Base-by-base conservation (phyloP, 495 filamentous ascomycete species). In the Annulohypoxylon maeteangense region DNA sequence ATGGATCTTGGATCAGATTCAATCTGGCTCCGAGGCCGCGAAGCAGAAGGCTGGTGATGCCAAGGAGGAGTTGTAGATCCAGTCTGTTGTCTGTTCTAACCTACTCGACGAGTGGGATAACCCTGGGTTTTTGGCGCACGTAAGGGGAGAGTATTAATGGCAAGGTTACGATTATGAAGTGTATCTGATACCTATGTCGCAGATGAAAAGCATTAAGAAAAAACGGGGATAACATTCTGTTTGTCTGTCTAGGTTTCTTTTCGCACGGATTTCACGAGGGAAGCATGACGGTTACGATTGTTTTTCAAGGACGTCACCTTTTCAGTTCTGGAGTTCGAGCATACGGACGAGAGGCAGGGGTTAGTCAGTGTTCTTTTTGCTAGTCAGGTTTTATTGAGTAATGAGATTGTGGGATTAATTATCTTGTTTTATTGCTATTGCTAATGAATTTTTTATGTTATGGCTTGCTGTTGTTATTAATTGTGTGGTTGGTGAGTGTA, bases 11-110 rank as follows among this genome's bases (percentile, higher is more conserved):
- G 75, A 76, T 22, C 84, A 85, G 70, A 76, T 94, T 36, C 86
- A 84, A 74, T 78, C 88, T 12, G 89, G 91, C 1, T 84, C 90
- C 25, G 86, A 89, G 20, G 87, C 81, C 47, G 91, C 90, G n/a
- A 85, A 86, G 42, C 85, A 89, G 62, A 82, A 87, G 75, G 83
- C 85, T 4, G 75, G 76, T 2, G 74, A 78, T 16, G 69, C 69
- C 10, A 82, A 83, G 74, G 78, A 72, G 53, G 79, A 82, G 74
- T 62, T 82, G 44, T 82, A 72, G 71, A 22, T 34, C 8, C 4
- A 14, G 10, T 5, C 40, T 44, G 4, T 16, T 51, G 3, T 6
- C 40, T 51, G 3, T 6, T 50, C n/a, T 2, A 0, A 14, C 4
- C 25, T 31, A 27, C 47, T n/a, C 25, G 20, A 23, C 11, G 12